These are phyloP conservation scores for Lodderomyces orthopsilosis DNA, from an alignment of 1,139 yeast species.

Conservation along the genomic window DNA sequence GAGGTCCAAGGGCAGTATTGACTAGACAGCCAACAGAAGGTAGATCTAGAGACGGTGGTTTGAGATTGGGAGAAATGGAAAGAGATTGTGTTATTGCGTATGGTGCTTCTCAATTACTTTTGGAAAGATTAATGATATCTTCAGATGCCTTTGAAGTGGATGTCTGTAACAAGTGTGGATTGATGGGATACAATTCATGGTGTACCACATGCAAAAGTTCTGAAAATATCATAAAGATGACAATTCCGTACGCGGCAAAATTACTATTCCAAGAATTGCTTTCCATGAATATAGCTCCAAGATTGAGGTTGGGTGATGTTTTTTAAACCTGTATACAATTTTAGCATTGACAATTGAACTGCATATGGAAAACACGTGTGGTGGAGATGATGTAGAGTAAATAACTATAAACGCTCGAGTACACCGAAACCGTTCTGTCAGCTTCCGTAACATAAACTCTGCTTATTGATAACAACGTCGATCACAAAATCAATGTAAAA, in stretches of 20 bases:
- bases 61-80: slow-evolving; percentile 99
- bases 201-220: slow-evolving; percentile 92
- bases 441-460: too few relatives aligned
- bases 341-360: too few relatives aligned
- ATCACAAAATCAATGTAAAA: neutral
- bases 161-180: slow-evolving; percentile 91
- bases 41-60: slow-evolving; percentile 98
- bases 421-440: too few relatives aligned
- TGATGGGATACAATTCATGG: slow-evolving; percentile 98
- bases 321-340: slow-evolving; percentile 38
- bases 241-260: slow-evolving; percentile 97
- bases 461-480: too few relatives aligned
- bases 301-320: slow-evolving; percentile 84
- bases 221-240: slow-evolving; percentile 86
- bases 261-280: slow-evolving; percentile 91
- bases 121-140: slow-evolving; percentile 93
- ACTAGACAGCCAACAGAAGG: slow-evolving; percentile 99
- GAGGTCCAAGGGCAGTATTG: slow-evolving; percentile 97
- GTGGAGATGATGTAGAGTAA: too few relatives aligned
- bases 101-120: slow-evolving; percentile 92
- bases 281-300: slow-evolving; percentile 97
- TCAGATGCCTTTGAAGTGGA: slow-evolving; percentile 98
- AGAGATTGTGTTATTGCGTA: slow-evolving; percentile 99
- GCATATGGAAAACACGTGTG: too few relatives aligned
- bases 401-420: too few relatives aligned